Conservation (phyloP, 495 filamentous ascomycete species). For the Penicillium chermesinum region DNA sequence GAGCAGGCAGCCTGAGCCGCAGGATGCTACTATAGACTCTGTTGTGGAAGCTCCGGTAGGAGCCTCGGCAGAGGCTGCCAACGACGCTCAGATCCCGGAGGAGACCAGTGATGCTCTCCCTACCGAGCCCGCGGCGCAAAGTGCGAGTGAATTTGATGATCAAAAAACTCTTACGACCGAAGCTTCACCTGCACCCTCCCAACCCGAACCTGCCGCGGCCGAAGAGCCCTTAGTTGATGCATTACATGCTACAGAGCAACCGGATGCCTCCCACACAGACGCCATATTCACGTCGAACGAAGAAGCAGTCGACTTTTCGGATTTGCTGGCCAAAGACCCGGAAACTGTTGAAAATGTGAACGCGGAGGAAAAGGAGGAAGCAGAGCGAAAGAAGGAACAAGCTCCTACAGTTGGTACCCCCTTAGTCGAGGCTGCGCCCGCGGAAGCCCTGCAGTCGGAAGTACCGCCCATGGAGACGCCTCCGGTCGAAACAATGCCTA, state of each 20-base stretch:
- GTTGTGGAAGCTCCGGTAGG: slow-evolving; percentile 5
- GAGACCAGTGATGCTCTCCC: not conserved
- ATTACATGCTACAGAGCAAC: not conserved
- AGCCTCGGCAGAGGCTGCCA: slow-evolving; percentile 1
- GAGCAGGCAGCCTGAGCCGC: not conserved
- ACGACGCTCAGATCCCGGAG: not conserved
- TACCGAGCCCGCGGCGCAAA: not conserved
- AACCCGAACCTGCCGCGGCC: not conserved
- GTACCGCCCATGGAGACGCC: not conserved
- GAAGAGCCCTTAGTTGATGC: not conserved
- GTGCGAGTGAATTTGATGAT: not conserved
- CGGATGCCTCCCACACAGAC: not conserved
- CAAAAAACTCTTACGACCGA: not conserved
- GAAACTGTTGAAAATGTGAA: not conserved
- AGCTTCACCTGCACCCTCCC: not conserved
- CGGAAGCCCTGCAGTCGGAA: not conserved
- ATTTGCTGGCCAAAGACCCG: not conserved
- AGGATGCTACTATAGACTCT: slow-evolving; percentile 4
- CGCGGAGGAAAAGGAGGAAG: not conserved
- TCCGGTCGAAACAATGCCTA: not conserved
- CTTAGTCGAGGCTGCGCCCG: not conserved
- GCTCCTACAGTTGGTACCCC: not conserved
- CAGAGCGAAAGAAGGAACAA: not conserved
- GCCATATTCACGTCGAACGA: not conserved
- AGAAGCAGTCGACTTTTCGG: not conserved